Base-by-base conservation (phyloP, 116 monocot species). In the Posidonia oceanica region DNA sequence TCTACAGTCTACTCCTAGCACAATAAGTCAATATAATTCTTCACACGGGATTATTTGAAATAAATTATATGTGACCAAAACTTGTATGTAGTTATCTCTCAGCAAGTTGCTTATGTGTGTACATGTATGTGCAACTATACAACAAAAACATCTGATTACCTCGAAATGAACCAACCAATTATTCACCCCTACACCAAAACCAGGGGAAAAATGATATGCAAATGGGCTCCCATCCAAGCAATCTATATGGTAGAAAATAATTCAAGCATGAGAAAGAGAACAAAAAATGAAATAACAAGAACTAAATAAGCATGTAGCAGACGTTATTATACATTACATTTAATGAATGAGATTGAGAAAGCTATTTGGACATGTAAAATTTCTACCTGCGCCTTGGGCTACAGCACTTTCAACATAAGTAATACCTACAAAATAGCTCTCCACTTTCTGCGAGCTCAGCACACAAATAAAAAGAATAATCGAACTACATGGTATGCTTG, bases 221-320 rank as follows among this genome's bases (percentile, higher is more conserved):
- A 91, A 84, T 5, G 95, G 77, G 71, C 95, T 95, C 39, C 95
- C 91, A 80, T 95, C 91, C 71, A 95, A 78, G 66, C 95, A 95
- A 21, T 91, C 95, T 95, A 86, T 57, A 68, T 29, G 36, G 17
- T 1, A 23, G 16, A 51, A 65, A 21, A 71, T 36, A 48, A 36
- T 52, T 14, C 21, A 5, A 40, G 48, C 21, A 29, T 48, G 3
- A 16, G 39, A 54, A 36, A 29, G 3, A 68, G 11, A 22, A 52
- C 0, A 6, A 44, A 44, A 44, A 44, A 15, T 6, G 29, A 23
- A 18, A 37, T n/a, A 7, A 36, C 37, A 67, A 3, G 14, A 11
- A 22, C 15, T 10, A 4, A 44, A 44, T 6, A 44, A 44, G 44
- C 44, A 44, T 10, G 10, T 44, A 44, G 5, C 44, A 44, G 44